These are phyloP conservation scores for Leptodermis oblonga DNA, from an alignment of 257 asterid genomes.

Conservation along the genomic window DNA sequence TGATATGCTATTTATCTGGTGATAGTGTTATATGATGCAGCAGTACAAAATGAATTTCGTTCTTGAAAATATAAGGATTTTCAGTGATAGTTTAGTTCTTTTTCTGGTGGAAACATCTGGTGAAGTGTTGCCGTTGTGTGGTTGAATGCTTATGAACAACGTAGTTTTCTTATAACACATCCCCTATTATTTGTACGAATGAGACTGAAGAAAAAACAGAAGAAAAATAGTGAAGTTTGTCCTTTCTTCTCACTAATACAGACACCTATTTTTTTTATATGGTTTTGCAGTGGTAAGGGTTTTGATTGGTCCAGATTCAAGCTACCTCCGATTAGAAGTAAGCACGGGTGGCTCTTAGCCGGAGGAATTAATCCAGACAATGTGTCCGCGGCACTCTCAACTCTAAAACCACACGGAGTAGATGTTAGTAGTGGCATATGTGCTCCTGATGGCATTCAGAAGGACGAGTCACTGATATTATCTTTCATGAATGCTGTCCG, in stretches of 20 bases:
- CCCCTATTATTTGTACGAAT: too few species aligned
- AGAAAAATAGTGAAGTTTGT: neutral
- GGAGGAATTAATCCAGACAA: conserved; percentile 85
- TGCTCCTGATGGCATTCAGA: conserved; percentile 66
- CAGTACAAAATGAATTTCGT: neutral
- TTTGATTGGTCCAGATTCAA: conserved; percentile 76
- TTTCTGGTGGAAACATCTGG: neutral
- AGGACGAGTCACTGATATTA: conserved; percentile 55
- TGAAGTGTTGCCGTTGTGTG: neutral
- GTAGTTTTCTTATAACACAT: neutral
- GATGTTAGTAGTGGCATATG: conserved; percentile 98
- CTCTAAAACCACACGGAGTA: conserved; percentile 71
- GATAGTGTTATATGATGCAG: neutral
- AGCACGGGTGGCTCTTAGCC: conserved; percentile 83
- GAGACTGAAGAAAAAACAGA: neutral
- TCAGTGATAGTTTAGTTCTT: neutral
- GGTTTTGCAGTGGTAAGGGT: conserved; percentile 55
- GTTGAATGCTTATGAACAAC: neutral
- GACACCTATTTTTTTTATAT: neutral
- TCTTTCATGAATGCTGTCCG: conserved; percentile 66
- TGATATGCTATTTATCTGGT: neutral
- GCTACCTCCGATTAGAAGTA: conserved; percentile 63
- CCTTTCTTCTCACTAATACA: neutral
- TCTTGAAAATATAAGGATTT: neutral
- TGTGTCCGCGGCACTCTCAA: conserved; percentile 57